Conservation (phyloP, 179 eudicot species). For the Silene vulgaris region DNA sequence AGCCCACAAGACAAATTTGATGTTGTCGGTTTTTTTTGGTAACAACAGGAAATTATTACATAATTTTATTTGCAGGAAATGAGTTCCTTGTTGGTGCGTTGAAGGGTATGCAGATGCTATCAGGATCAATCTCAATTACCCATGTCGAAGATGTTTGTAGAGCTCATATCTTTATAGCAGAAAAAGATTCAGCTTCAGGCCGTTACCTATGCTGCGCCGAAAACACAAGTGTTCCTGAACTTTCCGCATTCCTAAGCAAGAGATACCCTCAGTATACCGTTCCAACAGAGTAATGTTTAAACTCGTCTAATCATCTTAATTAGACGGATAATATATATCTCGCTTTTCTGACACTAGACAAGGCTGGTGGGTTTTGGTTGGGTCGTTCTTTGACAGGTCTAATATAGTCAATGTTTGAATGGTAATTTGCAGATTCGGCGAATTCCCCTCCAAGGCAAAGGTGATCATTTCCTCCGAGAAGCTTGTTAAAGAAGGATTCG, state of each 20-base stretch:
- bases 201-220: constrained; percentile 59
- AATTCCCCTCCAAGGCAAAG: constrained; percentile 51
- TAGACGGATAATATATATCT: not conserved
- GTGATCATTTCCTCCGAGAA: constrained; percentile 56
- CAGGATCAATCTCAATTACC: constrained; percentile 58
- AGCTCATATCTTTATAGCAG: constrained; percentile 61
- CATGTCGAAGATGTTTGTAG: constrained; percentile 73
- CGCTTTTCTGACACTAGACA: too few species aligned
- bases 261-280: constrained; percentile 53
- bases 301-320: not conserved
- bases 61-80: constrained; percentile 36
- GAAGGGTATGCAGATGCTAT: constrained; percentile 66
- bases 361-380: not conserved
- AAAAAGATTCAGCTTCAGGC: constrained; percentile 68
- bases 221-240: constrained; percentile 60
- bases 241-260: constrained; percentile 47
- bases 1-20: too few species aligned
- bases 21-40: not conserved
- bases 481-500: constrained; percentile 60
- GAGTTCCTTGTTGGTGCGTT: constrained; percentile 44
- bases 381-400: not conserved
- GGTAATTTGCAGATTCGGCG: constrained; percentile 44
- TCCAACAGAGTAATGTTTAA: constrained; percentile 49
- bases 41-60: not conserved
- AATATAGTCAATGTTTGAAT: not conserved